Percentiles rank a stretch among this genome's conserved stretches.
Conservation (phyloP, 2,329 filamentous ascomycete genomes). For the Emergomyces orientalis region DNA sequence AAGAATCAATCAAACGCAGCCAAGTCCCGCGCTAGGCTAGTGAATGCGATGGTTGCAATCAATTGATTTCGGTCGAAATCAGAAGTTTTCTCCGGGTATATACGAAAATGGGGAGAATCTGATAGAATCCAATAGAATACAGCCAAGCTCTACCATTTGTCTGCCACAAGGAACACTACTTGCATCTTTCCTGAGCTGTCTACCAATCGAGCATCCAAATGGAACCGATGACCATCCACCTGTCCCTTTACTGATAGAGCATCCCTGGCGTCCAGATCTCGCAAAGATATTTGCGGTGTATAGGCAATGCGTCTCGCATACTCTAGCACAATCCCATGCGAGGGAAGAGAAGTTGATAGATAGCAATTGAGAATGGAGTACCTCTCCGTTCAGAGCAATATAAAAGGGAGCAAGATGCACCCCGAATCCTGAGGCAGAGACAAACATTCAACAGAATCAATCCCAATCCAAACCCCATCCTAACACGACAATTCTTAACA, state of each 20-base stretch:
- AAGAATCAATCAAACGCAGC: no score
- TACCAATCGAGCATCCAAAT: not conserved
- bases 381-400: not conserved
- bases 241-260: not conserved
- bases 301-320: not conserved
- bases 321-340: not conserved
- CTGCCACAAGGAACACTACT: not conserved
- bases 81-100: no score
- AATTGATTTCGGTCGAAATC: no score
- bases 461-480: not conserved
- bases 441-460: not conserved
- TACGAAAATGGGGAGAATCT: no score
- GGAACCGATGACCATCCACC: not conserved
- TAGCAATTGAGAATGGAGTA: not conserved
- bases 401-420: not conserved
- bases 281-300: not conserved
- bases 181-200: not conserved
- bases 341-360: not conserved
- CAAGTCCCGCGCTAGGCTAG: no score
- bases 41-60: no score
- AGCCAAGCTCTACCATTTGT: no score
- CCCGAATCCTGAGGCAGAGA: not conserved
- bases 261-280: not conserved
- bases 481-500: not conserved
- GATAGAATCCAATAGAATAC: no score